Evolutionary conservation across 1,284 basidiomycete genomes (phyloP).

Genomic region (Crucibulum parvulum): DNA sequence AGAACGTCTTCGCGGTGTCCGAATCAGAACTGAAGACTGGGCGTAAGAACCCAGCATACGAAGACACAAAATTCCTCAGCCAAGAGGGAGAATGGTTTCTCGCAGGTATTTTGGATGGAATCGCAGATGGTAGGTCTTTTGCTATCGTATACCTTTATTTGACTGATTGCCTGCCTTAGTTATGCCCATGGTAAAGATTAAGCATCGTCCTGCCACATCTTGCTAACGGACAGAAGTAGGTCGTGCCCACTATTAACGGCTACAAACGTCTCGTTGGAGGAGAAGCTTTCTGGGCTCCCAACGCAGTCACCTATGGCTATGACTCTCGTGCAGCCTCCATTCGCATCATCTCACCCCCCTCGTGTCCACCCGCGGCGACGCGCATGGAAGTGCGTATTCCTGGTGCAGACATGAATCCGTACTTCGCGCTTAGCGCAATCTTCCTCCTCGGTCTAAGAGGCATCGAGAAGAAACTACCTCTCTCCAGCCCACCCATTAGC

Average conservation of each 20-base stretch:
- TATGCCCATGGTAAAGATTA: conserved; percentile 60
- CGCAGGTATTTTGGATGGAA: conserved; percentile 88
- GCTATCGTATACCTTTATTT: not conserved
- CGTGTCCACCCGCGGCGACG: conserved; percentile 81
- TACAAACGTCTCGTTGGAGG: conserved; percentile 98
- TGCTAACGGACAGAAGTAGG: conserved; percentile 40
- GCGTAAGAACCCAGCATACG: conserved; percentile 72
- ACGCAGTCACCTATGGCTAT: conserved; percentile 92
- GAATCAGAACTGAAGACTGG: conserved; percentile 68
- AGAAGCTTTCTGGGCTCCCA: conserved; percentile 95
- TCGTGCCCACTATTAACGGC: conserved; percentile 96
- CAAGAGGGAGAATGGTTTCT: conserved; percentile 91
- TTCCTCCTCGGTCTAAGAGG: conserved; percentile 89
- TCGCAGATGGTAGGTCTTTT: conserved; percentile 77
- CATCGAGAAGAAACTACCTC: conserved; percentile 76
- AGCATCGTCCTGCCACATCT: not conserved
- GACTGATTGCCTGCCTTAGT: conserved; percentile 40
- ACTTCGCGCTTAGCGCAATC: conserved; percentile 87
- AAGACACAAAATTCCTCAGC: conserved; percentile 88
- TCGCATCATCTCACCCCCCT: conserved; percentile 90
- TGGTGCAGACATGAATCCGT: conserved; percentile 95
- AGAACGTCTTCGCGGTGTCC: conserved; percentile 81
- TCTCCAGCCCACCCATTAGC: conserved; percentile 79
- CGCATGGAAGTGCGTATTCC: conserved; percentile 93
- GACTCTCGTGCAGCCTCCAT: conserved; percentile 93